Base-by-base conservation (phyloP, 805 yeast species). In the Wickerhamomyces xylosicus region DNA sequence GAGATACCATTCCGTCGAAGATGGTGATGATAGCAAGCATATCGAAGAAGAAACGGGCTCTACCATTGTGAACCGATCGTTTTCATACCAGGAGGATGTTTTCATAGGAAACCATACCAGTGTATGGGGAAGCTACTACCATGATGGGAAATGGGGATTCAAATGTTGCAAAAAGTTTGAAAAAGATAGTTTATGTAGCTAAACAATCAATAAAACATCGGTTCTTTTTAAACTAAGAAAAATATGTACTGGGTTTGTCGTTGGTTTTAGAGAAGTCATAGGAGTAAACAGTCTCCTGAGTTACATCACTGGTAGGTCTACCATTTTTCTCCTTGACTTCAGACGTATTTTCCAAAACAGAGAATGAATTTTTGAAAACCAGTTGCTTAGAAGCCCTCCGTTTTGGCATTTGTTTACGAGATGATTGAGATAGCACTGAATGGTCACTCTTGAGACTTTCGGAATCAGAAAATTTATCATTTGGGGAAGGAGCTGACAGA, bases 61-160 rank as follows among this genome's bases (percentile, higher is more conserved):
- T 36, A 34, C 61, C 67, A 0, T 44, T n/a, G n/a, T n/a, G n/a
- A n/a, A n/a, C n/a, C n/a, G n/a, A n/a, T n/a, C n/a, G n/a, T n/a
- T n/a, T n/a, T n/a, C 38, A 35, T 66, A 63, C 40, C 42, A 41
- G 0, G 72, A 67, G 39, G 71, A 66, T 40, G 50, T 59, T 1
- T 51, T 44, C 40, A 54, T 57, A 1, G 62, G 62, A 6, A 62
- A 64, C 40, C 74, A 68, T 43, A 50, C 63, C 1, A 46, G 58
- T 13, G 61, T 67, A 0, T 68, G 62, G 63, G 74, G 74, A 0
- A 65, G 71, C n/a, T 68, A 52, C 41, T 69, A 62, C 55, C 35
- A 48, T 5, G 53, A 58, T 28, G 66, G 67, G 3, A 49, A 52
- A 36, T 69, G 74, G 74, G 74, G 74, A 7, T 68, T 55, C 42